Conservation (phyloP, 2,329 filamentous ascomycete species). For the Teratosphaeria nubilosa region DNA sequence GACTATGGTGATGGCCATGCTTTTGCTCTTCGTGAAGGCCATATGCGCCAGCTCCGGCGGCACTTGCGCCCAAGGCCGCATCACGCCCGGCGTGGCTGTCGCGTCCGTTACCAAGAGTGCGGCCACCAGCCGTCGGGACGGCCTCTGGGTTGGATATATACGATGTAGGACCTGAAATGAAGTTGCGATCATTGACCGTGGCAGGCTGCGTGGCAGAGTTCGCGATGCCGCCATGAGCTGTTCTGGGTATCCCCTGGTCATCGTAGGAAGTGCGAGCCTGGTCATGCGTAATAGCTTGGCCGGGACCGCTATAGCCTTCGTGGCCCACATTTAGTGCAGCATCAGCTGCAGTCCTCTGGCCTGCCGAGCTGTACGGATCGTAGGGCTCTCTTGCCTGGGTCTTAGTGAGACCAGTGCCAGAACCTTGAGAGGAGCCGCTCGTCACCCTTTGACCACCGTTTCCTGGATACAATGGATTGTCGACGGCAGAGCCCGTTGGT, state of each 20-base stretch:
- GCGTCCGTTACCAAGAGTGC: slow-evolving; percentile 5
- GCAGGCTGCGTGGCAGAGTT: slow-evolving; percentile 7
- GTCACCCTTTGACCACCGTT: neutral
- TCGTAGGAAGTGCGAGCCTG: neutral
- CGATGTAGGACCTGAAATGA: neutral
- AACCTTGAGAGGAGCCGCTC: neutral
- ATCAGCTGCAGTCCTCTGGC: slow-evolving; percentile 8
- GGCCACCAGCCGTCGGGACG: slow-evolving; percentile 21
- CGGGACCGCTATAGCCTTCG: neutral
- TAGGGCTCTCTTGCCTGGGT: slow-evolving; percentile 6
- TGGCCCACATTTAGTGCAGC: neutral
- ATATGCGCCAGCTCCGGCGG: slow-evolving; percentile 15
- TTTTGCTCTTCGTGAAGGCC: slow-evolving; percentile 15
- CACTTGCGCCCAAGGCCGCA: slow-evolving; percentile 18
- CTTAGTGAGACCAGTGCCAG: neutral
- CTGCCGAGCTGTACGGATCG: slow-evolving; percentile 10
- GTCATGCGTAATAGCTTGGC: neutral
- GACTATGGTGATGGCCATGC: slow-evolving; percentile 1
- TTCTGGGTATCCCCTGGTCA: neutral
- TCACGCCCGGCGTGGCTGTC: slow-evolving; percentile 18
- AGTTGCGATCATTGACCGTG: slow-evolving; percentile 9
- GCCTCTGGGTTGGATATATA: slow-evolving; percentile 10
- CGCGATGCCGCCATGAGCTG: neutral
- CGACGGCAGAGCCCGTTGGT: neutral
- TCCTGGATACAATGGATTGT: neutral